A percentile compares a stretch with the other conserved stretches of the same genome.
phyloP scores from a whole-genome alignment of 2,329 filamentous ascomycete genomes.

The Fonsecaea multimorphosa region DNA sequence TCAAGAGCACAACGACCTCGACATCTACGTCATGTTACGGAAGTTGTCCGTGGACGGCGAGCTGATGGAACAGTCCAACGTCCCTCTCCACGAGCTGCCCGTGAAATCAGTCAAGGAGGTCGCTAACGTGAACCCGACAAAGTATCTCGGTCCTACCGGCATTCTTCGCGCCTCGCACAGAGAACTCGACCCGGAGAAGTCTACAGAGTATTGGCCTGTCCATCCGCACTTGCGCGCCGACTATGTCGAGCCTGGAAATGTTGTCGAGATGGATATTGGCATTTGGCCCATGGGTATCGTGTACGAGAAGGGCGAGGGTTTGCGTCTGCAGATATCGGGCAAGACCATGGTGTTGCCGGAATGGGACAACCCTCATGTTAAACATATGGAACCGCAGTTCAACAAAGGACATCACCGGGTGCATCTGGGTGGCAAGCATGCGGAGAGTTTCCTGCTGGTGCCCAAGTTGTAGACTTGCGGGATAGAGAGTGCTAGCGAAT shows the following conservation, averaged over 20 bases:
- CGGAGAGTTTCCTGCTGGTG: slow-evolving; percentile 26
- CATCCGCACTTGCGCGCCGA: slow-evolving; percentile 51
- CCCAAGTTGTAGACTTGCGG: not conserved
- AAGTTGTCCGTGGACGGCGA: slow-evolving; percentile 55
- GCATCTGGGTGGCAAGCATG: slow-evolving; percentile 21
- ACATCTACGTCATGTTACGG: slow-evolving; percentile 52
- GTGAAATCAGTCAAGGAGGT: slow-evolving; percentile 46
- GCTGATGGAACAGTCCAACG: slow-evolving; percentile 51
- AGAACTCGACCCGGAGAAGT: slow-evolving; percentile 44
- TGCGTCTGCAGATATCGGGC: slow-evolving; percentile 25
- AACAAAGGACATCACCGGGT: slow-evolving; percentile 22
- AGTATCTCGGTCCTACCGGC: slow-evolving; percentile 52
- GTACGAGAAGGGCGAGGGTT: slow-evolving; percentile 52
- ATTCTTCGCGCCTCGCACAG: slow-evolving; percentile 55
- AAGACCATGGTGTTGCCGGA: slow-evolving; percentile 29
- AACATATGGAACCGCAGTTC: slow-evolving; percentile 17
- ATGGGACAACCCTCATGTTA: slow-evolving; percentile 28
- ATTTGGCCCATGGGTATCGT: slow-evolving; percentile 57
- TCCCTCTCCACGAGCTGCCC: slow-evolving; percentile 49
- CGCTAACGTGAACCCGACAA: slow-evolving; percentile 45
- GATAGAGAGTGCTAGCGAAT: not conserved
- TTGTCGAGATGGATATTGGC: slow-evolving; percentile 56
- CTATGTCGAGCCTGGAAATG: slow-evolving; percentile 49
- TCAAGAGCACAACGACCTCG: slow-evolving; percentile 52
- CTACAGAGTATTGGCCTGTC: slow-evolving; percentile 45